phyloP scores from a whole-genome alignment of 371 early-diverging fungal species.

The Actinomortierella ambigua region DNA sequence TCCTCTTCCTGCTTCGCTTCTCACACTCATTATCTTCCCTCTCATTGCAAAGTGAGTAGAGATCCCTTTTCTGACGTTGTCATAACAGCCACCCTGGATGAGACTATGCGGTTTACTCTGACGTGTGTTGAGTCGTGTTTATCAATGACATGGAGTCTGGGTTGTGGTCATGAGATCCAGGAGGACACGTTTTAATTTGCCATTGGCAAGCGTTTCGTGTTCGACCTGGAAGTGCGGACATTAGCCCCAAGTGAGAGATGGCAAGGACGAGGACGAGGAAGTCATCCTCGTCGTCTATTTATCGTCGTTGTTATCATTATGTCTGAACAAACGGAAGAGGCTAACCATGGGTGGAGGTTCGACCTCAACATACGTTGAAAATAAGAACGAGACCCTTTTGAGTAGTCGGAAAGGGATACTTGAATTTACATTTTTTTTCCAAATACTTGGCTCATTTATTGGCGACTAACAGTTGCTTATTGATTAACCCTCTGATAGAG shows the following conservation, averaged over 20 bases:
- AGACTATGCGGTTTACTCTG: constrained; percentile 20
- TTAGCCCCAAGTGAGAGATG: not conserved
- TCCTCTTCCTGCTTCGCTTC: too few species aligned
- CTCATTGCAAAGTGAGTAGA: too few species aligned
- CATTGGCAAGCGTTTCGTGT: not conserved
- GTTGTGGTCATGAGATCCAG: constrained; percentile 26
- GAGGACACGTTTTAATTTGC: constrained; percentile 5
- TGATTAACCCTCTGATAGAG: constrained; percentile 14
- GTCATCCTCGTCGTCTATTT: constrained; percentile 12
- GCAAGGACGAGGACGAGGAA: constrained; percentile 7
- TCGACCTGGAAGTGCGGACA: constrained; percentile 21
- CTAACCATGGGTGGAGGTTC: constrained; percentile 8
- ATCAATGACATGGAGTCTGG: constrained; percentile 21
- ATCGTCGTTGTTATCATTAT: constrained; percentile 11
- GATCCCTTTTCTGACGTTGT: too few species aligned
- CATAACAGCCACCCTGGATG: constrained; percentile 28
- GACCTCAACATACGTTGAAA: constrained; percentile 4
- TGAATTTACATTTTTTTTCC: constrained; percentile 1
- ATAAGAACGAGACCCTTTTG: constrained; percentile 1
- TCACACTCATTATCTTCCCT: too few species aligned
- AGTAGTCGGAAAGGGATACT: constrained; percentile 14
- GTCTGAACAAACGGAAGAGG: constrained; percentile 14
- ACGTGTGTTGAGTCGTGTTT: constrained; percentile 8
- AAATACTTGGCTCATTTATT: not conserved
- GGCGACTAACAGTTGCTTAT: constrained; percentile 4